phyloP scores from a whole-genome alignment of 108 stramenopile species.

The Skeletonema tropicum region DNA sequence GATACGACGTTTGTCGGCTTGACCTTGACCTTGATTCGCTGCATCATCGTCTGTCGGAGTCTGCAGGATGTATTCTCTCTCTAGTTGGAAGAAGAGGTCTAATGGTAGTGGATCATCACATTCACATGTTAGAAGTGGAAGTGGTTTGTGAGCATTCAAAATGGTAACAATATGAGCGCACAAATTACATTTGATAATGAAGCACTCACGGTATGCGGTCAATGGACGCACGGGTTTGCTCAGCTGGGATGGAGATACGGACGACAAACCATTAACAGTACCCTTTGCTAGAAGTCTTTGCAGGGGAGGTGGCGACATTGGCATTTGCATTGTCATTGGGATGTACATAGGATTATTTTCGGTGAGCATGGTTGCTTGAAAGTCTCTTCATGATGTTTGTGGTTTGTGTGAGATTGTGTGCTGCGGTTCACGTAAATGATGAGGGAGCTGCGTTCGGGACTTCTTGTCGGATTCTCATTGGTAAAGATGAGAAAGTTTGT shows the following conservation, averaged over 20 bases:
- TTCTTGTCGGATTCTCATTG: no score
- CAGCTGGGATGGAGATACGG: background rate
- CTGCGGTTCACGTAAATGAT: no score
- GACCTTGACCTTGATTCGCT: background rate
- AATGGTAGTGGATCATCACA: no score
- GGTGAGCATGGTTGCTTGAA: no score
- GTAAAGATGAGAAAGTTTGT: no score
- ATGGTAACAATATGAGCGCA: background rate
- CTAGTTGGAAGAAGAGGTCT: conserved; percentile 1
- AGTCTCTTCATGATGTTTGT: no score
- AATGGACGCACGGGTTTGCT: background rate
- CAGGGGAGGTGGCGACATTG: background rate
- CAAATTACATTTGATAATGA: background rate
- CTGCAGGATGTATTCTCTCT: background rate
- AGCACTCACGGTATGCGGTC: background rate
- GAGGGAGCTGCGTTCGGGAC: no score
- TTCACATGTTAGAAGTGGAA: background rate
- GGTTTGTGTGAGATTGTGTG: no score
- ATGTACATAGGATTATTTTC: background rate
- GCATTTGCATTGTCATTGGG: background rate
- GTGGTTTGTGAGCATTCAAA: background rate
- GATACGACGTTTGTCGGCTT: background rate
- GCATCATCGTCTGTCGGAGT: background rate
- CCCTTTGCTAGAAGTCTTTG: background rate
- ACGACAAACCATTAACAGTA: background rate